phyloP scores from a whole-genome alignment of 1,284 basidiomycete species.

The Fistulinella cinereoalba region DNA sequence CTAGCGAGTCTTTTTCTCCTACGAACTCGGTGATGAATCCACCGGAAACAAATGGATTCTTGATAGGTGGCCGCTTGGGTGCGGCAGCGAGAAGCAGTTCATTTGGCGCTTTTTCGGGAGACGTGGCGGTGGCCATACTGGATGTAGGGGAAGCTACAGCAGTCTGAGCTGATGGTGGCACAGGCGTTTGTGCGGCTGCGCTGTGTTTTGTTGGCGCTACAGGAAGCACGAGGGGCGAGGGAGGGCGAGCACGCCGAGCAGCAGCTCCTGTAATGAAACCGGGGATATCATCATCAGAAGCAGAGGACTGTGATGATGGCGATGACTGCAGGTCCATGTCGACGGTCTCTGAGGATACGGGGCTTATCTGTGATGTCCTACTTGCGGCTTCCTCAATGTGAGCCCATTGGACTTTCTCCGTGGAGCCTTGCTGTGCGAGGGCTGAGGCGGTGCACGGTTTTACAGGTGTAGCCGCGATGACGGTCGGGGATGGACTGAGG shows the following conservation, averaged over 20 bases:
- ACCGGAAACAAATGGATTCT: conserved; percentile 53
- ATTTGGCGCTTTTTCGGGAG: no score
- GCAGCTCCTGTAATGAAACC: conserved; percentile 33
- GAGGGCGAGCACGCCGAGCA: conserved; percentile 29
- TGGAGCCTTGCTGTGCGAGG: conserved; percentile 15
- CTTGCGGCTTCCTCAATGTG: conserved; percentile 28
- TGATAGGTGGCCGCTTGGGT: conserved; percentile 19
- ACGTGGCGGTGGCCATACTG: conserved; percentile 10
- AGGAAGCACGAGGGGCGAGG: conserved; percentile 28
- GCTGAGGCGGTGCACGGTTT: conserved; percentile 10
- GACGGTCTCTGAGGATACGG: conserved; percentile 35
- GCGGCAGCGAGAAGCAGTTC: neutral
- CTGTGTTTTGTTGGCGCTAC: conserved; percentile 13
- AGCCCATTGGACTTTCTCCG: conserved; percentile 17
- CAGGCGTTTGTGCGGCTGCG: conserved; percentile 18
- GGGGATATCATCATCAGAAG: conserved; percentile 28
- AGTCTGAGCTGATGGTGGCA: conserved; percentile 15
- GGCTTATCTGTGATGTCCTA: conserved; percentile 30
- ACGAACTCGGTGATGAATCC: conserved; percentile 49
- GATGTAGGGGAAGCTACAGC: conserved; percentile 21
- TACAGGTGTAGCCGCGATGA: conserved; percentile 2
- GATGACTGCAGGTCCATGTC: conserved; percentile 36
- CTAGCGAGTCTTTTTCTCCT: conserved; percentile 26
- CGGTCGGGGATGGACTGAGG: conserved; percentile 2
- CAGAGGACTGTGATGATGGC: conserved; percentile 28